A percentile compares a stretch with the other conserved stretches of the same genome.
Evolutionary conservation across 441 rosid genomes (phyloP).

Genomic region (Gossypium schwendimanii): DNA sequence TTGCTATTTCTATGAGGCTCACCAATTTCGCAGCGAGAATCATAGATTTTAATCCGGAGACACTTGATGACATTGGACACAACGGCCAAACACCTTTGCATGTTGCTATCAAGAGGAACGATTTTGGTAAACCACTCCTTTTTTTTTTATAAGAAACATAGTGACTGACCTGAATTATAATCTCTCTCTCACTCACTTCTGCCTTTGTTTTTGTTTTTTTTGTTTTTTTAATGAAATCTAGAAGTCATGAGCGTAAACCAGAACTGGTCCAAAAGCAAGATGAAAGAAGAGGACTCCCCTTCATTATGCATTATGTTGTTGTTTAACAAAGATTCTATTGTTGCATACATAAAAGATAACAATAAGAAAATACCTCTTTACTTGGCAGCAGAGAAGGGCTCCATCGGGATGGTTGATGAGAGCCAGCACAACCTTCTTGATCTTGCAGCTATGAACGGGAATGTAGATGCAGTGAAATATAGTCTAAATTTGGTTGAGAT

Average conservation of each 20-base stretch:
- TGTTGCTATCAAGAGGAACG: not conserved
- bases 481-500: slow-evolving; percentile 7
- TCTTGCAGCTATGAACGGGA: not conserved
- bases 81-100: slow-evolving; percentile 2
- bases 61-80: not conserved
- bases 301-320: slow-evolving; percentile 6
- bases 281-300: slow-evolving; percentile 12
- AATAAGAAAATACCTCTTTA: slow-evolving; percentile 12
- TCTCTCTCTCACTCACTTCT: not conserved
- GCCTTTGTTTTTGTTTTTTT: not conserved
- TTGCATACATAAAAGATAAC: not conserved
- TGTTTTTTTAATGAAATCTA: not conserved
- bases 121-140: not conserved
- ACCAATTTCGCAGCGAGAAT: not conserved
- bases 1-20: slow-evolving; percentile 3
- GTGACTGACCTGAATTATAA: not conserved
- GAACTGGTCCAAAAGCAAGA: not conserved
- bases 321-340: not conserved
- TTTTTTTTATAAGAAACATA: not conserved
- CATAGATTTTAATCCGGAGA: not conserved
- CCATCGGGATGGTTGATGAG: not conserved
- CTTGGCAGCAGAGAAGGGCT: slow-evolving; percentile 16
- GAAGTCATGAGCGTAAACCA: not conserved
- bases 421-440: slow-evolving; percentile 3
- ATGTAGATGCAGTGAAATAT: not conserved